These are phyloP conservation scores for Elongisporangium prolatum DNA, from an alignment of 352 stramenopile genomes.

Conservation along the genomic window DNA sequence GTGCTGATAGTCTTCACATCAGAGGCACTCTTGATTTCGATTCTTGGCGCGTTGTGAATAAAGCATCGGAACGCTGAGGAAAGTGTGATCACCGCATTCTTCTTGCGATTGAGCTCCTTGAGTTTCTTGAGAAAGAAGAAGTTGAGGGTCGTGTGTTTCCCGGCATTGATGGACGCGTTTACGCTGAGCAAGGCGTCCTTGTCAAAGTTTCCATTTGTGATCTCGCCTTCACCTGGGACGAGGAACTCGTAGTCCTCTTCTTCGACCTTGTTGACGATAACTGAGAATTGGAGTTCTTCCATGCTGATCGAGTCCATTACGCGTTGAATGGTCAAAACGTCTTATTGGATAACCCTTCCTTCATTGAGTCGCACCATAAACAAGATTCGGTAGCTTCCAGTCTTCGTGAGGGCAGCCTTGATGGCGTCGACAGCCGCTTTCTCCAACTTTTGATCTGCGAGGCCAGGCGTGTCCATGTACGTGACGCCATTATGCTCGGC, in stretches of 20 bases:
- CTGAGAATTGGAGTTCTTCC: slow-evolving; percentile 4
- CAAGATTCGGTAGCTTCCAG: slow-evolving; percentile 6
- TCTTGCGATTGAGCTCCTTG: neutral
- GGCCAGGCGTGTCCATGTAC: too few relatives aligned
- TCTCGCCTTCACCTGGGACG: neutral
- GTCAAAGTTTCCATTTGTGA: neutral
- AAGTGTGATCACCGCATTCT: slow-evolving; percentile 1
- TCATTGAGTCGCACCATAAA: slow-evolving; percentile 9
- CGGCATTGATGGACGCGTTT: slow-evolving; percentile 5
- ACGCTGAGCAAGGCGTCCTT: too few relatives aligned
- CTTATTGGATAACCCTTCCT: slow-evolving; percentile 6
- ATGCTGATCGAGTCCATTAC: slow-evolving; percentile 8
- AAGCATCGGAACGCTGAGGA: too few relatives aligned
- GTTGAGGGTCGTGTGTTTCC: slow-evolving; percentile 7
- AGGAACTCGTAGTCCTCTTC: slow-evolving; percentile 2
- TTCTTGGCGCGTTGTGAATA: too few relatives aligned
- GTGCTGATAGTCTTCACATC: too few relatives aligned
- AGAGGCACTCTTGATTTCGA: too few relatives aligned
- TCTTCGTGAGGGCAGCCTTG: too few relatives aligned
- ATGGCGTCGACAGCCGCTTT: too few relatives aligned
- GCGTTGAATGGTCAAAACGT: slow-evolving; percentile 9
- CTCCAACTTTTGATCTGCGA: too few relatives aligned
- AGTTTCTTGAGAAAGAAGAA: slow-evolving; percentile 10
- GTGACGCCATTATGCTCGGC: too few relatives aligned
- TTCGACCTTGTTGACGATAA: slow-evolving; percentile 11